Evolutionary conservation across 192 early-diverging fungal species (phyloP).

Genomic region (Dissophora ornata): DNA sequence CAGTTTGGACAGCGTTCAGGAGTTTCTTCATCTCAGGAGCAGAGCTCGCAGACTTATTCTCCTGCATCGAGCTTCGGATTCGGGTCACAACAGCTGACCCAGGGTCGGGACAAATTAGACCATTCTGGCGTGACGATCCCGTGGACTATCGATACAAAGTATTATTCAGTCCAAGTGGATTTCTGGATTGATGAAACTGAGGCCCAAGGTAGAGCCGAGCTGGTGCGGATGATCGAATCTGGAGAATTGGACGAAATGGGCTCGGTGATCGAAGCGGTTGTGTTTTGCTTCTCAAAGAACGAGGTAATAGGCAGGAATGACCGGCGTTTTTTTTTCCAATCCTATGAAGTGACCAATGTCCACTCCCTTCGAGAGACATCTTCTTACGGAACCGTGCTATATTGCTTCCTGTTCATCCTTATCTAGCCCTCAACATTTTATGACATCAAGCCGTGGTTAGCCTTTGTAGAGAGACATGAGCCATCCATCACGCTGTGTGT

Average conservation of each 20-base stretch:
- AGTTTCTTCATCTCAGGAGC: neutral
- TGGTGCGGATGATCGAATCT: constrained; percentile 47
- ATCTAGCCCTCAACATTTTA: constrained; percentile 66
- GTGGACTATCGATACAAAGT: constrained; percentile 71
- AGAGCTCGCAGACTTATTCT: neutral
- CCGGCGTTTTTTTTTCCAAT: neutral
- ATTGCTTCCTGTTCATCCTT: too few relatives aligned
- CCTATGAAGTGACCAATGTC: too few relatives aligned
- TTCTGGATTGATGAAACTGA: constrained; percentile 74
- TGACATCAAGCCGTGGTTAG: constrained; percentile 62
- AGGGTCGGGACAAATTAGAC: constrained; percentile 15
- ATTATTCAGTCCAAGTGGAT: constrained; percentile 71
- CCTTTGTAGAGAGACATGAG: constrained; percentile 63
- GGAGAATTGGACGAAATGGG: constrained; percentile 58
- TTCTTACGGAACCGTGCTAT: too few relatives aligned
- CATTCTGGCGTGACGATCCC: constrained; percentile 61
- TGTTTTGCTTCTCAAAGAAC: constrained; percentile 71
- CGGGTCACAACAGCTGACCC: neutral
- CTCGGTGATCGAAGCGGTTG: constrained; percentile 67
- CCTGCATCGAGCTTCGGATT: too few relatives aligned
- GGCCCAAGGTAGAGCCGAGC: constrained; percentile 25
- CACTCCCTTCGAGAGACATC: too few relatives aligned
- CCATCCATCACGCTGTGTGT: constrained; percentile 68
- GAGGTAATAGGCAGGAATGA: constrained; percentile 48
- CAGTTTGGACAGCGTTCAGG: neutral